Conservation (phyloP, 2,329 filamentous ascomycete species). For the Chaetomium olivaceum region DNA sequence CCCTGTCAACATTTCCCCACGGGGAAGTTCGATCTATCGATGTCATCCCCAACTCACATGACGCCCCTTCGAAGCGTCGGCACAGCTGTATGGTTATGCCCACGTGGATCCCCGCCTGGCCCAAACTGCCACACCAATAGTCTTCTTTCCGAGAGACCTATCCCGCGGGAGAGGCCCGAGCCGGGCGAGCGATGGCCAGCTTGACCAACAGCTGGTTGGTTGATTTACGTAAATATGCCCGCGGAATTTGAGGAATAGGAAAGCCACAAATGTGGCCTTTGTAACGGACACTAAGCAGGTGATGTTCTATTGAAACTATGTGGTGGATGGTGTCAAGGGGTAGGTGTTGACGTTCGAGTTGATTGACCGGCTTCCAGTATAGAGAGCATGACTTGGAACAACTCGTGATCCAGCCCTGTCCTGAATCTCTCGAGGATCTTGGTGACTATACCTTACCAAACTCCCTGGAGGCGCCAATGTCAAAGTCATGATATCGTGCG, state of each 20-base stretch:
- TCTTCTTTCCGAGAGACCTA: neutral
- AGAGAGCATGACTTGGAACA: neutral
- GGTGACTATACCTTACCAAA: neutral
- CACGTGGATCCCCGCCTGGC: neutral
- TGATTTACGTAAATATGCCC: slow-evolving; percentile 6
- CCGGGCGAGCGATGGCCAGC: neutral
- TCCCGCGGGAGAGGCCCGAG: neutral
- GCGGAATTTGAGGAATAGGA: neutral
- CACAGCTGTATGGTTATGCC: neutral
- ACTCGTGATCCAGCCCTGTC: neutral
- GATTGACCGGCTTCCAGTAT: too few relatives aligned
- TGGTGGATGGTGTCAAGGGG: neutral
- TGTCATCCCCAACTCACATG: neutral
- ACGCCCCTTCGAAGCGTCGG: neutral
- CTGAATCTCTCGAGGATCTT: neutral
- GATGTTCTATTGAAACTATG: neutral
- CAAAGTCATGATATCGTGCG: neutral
- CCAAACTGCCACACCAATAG: neutral
- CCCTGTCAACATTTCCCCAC: neutral
- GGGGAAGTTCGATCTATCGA: neutral
- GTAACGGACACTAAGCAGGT: neutral
- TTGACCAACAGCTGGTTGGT: neutral
- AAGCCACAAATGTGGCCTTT: neutral
- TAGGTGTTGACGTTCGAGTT: too few relatives aligned
- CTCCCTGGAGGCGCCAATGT: neutral